Percentiles rank a stretch among this genome's conserved stretches.
These are phyloP conservation scores for Eucalyptus regnans DNA, from an alignment of 345 rosid genomes.

Conservation along the genomic window DNA sequence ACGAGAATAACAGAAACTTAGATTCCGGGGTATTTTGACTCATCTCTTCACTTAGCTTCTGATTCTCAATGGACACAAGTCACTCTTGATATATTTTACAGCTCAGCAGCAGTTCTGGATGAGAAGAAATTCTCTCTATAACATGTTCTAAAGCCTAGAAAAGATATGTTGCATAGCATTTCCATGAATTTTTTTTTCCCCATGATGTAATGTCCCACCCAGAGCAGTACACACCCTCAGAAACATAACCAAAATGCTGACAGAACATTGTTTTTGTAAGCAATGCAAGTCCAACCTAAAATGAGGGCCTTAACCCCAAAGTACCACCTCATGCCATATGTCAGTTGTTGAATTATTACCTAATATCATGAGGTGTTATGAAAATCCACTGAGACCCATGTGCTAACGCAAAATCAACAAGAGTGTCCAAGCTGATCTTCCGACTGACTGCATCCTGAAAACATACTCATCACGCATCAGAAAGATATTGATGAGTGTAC, in stretches of 20 bases:
- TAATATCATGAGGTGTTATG: constrained; percentile 96
- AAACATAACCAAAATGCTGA: not conserved
- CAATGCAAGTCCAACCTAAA: not conserved
- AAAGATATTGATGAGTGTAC: not conserved
- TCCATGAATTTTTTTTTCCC: not conserved
- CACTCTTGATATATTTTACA: not conserved
- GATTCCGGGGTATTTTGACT: not conserved
- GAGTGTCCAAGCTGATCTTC: constrained; percentile 83
- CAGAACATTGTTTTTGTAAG: not conserved
- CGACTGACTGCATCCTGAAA: constrained; percentile 92
- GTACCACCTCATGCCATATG: not conserved
- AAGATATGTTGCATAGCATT: not conserved
- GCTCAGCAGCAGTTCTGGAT: not conserved
- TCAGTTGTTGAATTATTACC: constrained; percentile 20
- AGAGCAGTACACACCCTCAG: not conserved
- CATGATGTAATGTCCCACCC: not conserved
- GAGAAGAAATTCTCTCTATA: not conserved
- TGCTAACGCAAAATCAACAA: constrained; percentile 75
- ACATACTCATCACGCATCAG: not conserved
- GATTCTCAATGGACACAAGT: not conserved
- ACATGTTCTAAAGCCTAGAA: not conserved
- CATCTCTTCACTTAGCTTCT: not conserved
- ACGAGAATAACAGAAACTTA: not conserved
- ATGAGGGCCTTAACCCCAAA: not conserved
- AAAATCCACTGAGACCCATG: constrained; percentile 95